Evolutionary conservation across 2,329 filamentous ascomycete genomes (phyloP).

Genomic region (Thermoascus crustaceus): DNA sequence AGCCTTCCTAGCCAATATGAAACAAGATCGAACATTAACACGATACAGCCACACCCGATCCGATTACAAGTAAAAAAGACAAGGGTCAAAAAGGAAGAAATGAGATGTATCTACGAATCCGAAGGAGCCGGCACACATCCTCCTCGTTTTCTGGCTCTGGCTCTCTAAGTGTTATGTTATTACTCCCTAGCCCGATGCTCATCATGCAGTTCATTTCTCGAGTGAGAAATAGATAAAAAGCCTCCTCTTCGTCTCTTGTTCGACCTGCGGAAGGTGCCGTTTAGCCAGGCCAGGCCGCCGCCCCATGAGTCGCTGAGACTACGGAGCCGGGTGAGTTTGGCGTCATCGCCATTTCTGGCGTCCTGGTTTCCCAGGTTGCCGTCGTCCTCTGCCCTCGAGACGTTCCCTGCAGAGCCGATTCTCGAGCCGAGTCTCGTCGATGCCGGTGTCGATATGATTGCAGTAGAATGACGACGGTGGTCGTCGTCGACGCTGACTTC

Average conservation of each 20-base stretch:
- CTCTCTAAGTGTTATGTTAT: too few relatives aligned
- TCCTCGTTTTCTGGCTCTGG: too few relatives aligned
- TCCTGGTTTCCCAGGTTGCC: constrained; percentile 5
- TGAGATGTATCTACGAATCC: too few relatives aligned
- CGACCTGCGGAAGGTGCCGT: constrained; percentile 20
- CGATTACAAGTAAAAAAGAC: too few relatives aligned
- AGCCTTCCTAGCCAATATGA: too few relatives aligned
- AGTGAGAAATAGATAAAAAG: neutral
- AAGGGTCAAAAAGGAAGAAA: too few relatives aligned
- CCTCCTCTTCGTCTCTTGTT: neutral
- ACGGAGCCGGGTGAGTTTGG: constrained; percentile 20
- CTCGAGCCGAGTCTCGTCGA: constrained; percentile 7
- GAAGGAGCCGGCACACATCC: too few relatives aligned
- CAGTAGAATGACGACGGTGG: constrained; percentile 7
- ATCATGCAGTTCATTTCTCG: too few relatives aligned
- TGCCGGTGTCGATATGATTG: constrained; percentile 6
- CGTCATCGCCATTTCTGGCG: constrained; percentile 13
- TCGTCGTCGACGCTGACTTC: constrained; percentile 11
- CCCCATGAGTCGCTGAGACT: constrained; percentile 33
- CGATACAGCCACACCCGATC: too few relatives aligned
- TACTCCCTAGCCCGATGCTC: too few relatives aligned
- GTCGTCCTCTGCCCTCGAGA: neutral
- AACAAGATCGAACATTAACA: too few relatives aligned
- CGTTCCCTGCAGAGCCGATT: constrained; percentile 5
- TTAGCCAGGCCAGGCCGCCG: constrained; percentile 28